A percentile compares a stretch with the other conserved stretches of the same genome.
phyloP scores from a whole-genome alignment of 495 filamentous ascomycete species.

The Penicillium canariense region DNA sequence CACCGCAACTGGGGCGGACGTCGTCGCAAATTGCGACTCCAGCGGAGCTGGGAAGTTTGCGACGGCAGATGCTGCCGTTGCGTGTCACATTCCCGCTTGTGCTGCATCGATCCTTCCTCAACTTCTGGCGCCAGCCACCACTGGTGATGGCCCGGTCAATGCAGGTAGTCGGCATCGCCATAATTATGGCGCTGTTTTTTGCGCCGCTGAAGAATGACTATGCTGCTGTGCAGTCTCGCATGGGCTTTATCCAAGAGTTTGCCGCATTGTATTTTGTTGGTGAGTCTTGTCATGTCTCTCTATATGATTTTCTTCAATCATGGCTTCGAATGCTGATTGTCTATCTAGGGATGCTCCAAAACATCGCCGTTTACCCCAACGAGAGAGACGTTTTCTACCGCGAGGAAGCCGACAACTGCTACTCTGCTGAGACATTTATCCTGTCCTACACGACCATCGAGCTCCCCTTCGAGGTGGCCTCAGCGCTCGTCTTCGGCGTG shows the following conservation, averaged over 20 bases:
- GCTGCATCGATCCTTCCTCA: constrained; percentile 60
- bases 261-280: constrained; percentile 69
- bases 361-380: constrained; percentile 66
- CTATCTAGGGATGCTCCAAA: constrained; percentile 67
- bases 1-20: constrained; percentile 20
- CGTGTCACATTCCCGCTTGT: constrained; percentile 61
- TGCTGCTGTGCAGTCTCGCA: constrained; percentile 63
- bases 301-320: no score
- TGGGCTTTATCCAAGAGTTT: constrained; percentile 70
- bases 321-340: constrained; percentile 27
- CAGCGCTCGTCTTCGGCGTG: constrained; percentile 60
- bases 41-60: constrained; percentile 65
- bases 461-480: constrained; percentile 64
- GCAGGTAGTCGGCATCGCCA: constrained; percentile 64
- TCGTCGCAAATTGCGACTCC: constrained; percentile 56
- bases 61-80: constrained; percentile 60
- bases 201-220: constrained; percentile 67
- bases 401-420: constrained; percentile 66
- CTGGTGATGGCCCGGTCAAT: constrained; percentile 62
- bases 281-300: constrained; percentile 36
- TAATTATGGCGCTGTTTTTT: constrained; percentile 69
- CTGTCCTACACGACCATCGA: constrained; percentile 64
- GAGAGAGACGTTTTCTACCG: constrained; percentile 70
- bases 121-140: constrained; percentile 63
- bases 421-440: constrained; percentile 66